These are phyloP conservation scores for Escovopsis sp. DNA, from an alignment of 2,329 filamentous ascomycete genomes.

Conservation along the genomic window DNA sequence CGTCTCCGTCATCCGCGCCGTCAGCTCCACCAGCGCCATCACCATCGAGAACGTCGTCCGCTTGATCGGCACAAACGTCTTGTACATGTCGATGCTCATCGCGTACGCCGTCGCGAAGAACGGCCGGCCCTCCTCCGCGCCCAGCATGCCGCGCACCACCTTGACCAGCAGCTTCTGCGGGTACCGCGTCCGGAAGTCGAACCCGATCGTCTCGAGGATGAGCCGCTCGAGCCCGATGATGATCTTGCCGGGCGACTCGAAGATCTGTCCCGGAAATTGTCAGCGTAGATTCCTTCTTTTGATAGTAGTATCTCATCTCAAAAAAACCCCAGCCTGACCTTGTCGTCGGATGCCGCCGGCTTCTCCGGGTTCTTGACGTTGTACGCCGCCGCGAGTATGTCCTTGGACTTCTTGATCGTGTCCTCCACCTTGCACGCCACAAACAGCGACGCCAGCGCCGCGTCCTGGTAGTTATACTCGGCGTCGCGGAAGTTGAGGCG, in stretches of 20 bases:
- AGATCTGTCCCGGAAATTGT: constrained; percentile 38
- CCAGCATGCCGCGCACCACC: constrained; percentile 46
- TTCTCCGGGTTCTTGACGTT: constrained; percentile 60
- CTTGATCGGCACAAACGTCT: constrained; percentile 85
- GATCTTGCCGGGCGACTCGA: constrained; percentile 63
- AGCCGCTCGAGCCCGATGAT: constrained; percentile 84
- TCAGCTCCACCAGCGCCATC: constrained; percentile 67
- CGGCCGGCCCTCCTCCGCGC: constrained; percentile 26
- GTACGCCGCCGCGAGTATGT: constrained; percentile 81
- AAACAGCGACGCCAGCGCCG: constrained; percentile 75
- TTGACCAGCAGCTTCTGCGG: constrained; percentile 79
- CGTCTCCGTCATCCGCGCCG: constrained; percentile 50
- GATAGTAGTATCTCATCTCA: neutral
- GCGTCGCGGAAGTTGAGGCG: constrained; percentile 70
- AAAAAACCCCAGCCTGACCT: constrained; percentile 37
- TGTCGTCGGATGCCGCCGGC: constrained; percentile 67
- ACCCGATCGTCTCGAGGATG: constrained; percentile 83
- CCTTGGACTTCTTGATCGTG: constrained; percentile 88
- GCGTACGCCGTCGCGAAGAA: constrained; percentile 60
- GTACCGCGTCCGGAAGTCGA: constrained; percentile 83
- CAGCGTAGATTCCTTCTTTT: neutral
- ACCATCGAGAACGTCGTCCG: constrained; percentile 77
- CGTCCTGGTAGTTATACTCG: constrained; percentile 78
- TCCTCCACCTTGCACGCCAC: constrained; percentile 96
- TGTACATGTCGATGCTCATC: constrained; percentile 79